Percentiles rank a stretch among this genome's conserved stretches.
Evolutionary conservation across 2,329 filamentous ascomycete genomes (phyloP).

Genomic region (Penicillium janthinellum): DNA sequence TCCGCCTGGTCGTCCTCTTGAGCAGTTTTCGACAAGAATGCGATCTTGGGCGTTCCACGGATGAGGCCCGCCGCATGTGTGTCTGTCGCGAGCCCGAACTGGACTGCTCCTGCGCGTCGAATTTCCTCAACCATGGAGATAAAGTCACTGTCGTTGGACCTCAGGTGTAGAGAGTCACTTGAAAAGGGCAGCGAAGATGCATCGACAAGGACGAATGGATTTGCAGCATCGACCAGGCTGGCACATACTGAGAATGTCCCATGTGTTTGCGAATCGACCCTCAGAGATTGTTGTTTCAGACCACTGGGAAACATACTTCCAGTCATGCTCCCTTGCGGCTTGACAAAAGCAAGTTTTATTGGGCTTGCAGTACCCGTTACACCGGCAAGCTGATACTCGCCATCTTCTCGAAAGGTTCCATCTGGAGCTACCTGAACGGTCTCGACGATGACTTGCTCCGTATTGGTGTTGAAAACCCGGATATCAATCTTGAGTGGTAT

Average conservation of each 20-base stretch:
- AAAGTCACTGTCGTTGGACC: conserved; percentile 28
- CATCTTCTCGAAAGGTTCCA: conserved; percentile 45
- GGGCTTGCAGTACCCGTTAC: conserved; percentile 58
- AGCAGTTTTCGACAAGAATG: conserved; percentile 46
- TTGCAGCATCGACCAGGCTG: conserved; percentile 63
- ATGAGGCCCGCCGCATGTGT: conserved; percentile 40
- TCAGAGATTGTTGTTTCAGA: conserved; percentile 21
- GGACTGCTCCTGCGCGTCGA: conserved; percentile 55
- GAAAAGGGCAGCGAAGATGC: conserved; percentile 51
- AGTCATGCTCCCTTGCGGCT: conserved; percentile 64
- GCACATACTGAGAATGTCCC: conserved; percentile 43
- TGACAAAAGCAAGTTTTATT: conserved; percentile 60
- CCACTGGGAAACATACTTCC: conserved; percentile 62
- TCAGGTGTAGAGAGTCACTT: not conserved
- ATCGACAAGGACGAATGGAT: conserved; percentile 62
- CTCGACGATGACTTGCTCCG: conserved; percentile 59
- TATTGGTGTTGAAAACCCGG: conserved; percentile 69
- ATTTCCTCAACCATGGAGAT: conserved; percentile 55
- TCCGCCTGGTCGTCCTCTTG: conserved; percentile 19
- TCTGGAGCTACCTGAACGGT: conserved; percentile 55
- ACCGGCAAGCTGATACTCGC: conserved; percentile 62
- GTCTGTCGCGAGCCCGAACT: conserved; percentile 58
- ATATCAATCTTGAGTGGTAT: conserved; percentile 49
- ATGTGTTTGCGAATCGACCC: conserved; percentile 45
- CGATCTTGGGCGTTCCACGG: conserved; percentile 63